Percentiles rank a stretch among this genome's conserved stretches.
Evolutionary conservation across 2,329 filamentous ascomycete species (phyloP).

Genomic region (Sporothrix globosa): DNA sequence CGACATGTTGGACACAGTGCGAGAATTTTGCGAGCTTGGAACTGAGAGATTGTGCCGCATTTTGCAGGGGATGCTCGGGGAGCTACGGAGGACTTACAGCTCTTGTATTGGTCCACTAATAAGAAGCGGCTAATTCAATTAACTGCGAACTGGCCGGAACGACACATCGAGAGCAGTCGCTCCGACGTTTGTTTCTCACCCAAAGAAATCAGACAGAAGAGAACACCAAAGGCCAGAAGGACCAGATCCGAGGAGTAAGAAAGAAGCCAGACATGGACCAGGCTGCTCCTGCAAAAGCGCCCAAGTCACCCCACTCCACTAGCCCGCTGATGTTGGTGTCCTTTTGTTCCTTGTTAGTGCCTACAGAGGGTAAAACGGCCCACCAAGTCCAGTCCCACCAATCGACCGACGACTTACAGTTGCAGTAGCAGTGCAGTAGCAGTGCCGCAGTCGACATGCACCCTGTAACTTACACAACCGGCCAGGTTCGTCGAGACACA

Average conservation of each 20-base stretch:
- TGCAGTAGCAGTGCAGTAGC: neutral
- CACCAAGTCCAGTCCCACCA: too few species aligned
- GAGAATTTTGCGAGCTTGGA: neutral
- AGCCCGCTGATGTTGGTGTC: neutral
- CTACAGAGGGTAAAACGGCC: neutral
- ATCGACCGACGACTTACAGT: too few species aligned
- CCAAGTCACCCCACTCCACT: neutral
- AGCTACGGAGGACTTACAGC: neutral
- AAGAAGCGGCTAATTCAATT: neutral
- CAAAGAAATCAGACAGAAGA: neutral
- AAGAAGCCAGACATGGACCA: neutral
- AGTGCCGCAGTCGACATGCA: neutral
- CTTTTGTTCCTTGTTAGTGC: constrained; percentile 8
- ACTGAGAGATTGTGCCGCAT: neutral
- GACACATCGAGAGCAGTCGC: neutral
- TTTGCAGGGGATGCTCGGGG: neutral
- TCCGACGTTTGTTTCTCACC: neutral
- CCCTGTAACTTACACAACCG: neutral
- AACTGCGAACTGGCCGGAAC: neutral
- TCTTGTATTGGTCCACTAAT: neutral
- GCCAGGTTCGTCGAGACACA: neutral
- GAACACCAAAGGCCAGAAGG: neutral
- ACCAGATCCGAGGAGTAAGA: neutral
- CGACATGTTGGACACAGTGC: constrained; percentile 11
- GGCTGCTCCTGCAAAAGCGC: neutral